A percentile compares a stretch with the other conserved stretches of the same genome.
These are phyloP conservation scores for Nadsonia fulvescens DNA, from an alignment of 805 yeast genomes.

Conservation along the genomic window DNA sequence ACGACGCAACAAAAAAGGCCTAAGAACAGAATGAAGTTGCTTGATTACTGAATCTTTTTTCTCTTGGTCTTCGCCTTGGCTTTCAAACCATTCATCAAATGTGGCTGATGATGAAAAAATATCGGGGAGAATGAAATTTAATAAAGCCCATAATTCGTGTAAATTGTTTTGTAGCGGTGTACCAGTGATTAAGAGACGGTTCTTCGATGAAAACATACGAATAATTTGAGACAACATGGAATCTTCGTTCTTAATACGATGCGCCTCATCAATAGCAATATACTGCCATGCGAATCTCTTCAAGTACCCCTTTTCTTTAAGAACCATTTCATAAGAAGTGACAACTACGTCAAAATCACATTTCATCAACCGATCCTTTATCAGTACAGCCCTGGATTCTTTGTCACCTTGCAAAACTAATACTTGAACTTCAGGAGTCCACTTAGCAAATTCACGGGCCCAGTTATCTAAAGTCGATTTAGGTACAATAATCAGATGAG, in stretches of 20 bases:
- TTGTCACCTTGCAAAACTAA: conserved; percentile 80
- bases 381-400: conserved; percentile 48
- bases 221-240: conserved; percentile 84
- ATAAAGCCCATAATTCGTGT: conserved; percentile 90
- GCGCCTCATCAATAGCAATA: conserved; percentile 89
- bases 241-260: conserved; percentile 88
- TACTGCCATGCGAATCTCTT: conserved; percentile 86
- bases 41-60: conserved; percentile 69
- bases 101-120: conserved; percentile 82
- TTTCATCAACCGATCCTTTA: conserved; percentile 39
- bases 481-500: conserved; percentile 82
- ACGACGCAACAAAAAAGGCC: conserved; percentile 77
- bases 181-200: conserved; percentile 79
- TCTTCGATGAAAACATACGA: conserved; percentile 68
- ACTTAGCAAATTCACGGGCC: conserved; percentile 82
- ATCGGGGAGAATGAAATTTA: conserved; percentile 82
- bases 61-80: conserved; percentile 23
- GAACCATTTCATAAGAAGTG: conserved; percentile 85
- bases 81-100: conserved; percentile 85
- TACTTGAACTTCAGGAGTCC: conserved; percentile 91
- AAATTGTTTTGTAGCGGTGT: conserved; percentile 89
- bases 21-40: conserved; percentile 72
- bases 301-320: conserved; percentile 66
- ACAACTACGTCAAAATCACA: conserved; percentile 80
- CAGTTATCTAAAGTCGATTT: conserved; percentile 92